phyloP scores from a whole-genome alignment of 441 rosid species.

The Breynia disticha region DNA sequence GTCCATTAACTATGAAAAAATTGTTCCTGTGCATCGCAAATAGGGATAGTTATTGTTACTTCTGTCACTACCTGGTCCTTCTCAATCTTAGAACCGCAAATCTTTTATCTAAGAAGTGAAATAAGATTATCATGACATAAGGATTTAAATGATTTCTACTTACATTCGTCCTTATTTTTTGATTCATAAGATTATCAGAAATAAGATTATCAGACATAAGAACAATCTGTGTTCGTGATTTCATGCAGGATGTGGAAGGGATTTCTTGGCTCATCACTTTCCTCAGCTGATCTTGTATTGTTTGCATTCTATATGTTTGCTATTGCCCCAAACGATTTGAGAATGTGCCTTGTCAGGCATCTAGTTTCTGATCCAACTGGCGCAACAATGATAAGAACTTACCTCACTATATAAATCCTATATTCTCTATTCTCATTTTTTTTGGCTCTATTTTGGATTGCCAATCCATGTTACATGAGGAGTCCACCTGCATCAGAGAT shows the following conservation, averaged over 20 bases:
- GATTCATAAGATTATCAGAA: too few species aligned
- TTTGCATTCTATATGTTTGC: slow-evolving; percentile 80
- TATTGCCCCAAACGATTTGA: slow-evolving; percentile 70
- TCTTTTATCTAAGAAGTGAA: too few species aligned
- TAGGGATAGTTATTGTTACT: not conserved
- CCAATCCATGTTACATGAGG: slow-evolving; percentile 9
- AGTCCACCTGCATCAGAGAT: slow-evolving; percentile 5
- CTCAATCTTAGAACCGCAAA: too few species aligned
- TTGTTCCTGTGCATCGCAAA: too few species aligned
- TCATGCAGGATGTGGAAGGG: slow-evolving; percentile 92
- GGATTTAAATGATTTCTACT: too few species aligned
- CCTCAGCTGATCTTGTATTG: slow-evolving; percentile 64
- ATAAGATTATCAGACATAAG: too few species aligned
- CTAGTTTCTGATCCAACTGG: slow-evolving; percentile 88
- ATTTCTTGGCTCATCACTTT: slow-evolving; percentile 78
- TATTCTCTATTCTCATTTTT: slow-evolving; percentile 6
- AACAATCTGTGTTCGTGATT: slow-evolving; percentile 3
- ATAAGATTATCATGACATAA: too few species aligned
- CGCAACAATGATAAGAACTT: slow-evolving; percentile 78
- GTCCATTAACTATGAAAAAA: too few species aligned
- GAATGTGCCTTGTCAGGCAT: slow-evolving; percentile 70
- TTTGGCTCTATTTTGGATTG: slow-evolving; percentile 16
- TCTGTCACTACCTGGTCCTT: not conserved
- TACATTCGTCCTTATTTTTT: too few species aligned
- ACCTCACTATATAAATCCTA: slow-evolving; percentile 38